Base-by-base conservation (phyloP, 805 yeast species). In the Brettanomyces sp. region DNA sequence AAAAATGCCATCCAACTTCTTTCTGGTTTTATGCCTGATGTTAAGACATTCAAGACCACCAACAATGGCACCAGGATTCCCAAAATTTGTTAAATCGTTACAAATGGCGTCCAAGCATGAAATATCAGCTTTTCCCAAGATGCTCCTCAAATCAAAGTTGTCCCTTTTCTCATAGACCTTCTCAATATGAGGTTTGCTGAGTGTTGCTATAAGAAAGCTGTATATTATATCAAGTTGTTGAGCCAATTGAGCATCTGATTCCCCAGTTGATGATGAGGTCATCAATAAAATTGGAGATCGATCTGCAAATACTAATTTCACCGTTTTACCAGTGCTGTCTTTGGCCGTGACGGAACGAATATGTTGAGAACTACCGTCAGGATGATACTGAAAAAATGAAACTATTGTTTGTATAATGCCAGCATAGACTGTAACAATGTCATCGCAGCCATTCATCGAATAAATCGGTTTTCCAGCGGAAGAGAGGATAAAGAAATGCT, bases 401-500 rank as follows among this genome's bases (percentile, higher is more conserved):
- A 87, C 73, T 5, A 89, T 76, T 0, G 96, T 86, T 52, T 89
- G 90, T 3, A 89, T 74, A 2, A 89, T 69, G 1, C 95, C 96
- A 67, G 83, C 78, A 55, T 83, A 82, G 0, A 87, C 82, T 39
- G 85, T 65, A 2, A 83, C 69, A 13, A 79, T 62, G 35, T 79
- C 81, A 45, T 85, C 90, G 2, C 78, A 67, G 2, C 93, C 95
- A 58, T 80, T 77, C 71, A 82, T 69, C 2, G 95, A 77, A 62
- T 83, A 89, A 5, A 89, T 82, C 2, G 95, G 95, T 59, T 89
- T 89, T 0, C 96, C 96, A 1, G 96, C 95, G 2, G 80, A 67
- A 0, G 95, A 85, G 8, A 89, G 67, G 3, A 89, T 76, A 53
- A 86, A 83, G 56, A 83, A 85, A 49, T 88, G 95, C 59, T 87